phyloP scores from a whole-genome alignment of 768 basidiomycete genomes.

The Naganishia friedmannii region DNA sequence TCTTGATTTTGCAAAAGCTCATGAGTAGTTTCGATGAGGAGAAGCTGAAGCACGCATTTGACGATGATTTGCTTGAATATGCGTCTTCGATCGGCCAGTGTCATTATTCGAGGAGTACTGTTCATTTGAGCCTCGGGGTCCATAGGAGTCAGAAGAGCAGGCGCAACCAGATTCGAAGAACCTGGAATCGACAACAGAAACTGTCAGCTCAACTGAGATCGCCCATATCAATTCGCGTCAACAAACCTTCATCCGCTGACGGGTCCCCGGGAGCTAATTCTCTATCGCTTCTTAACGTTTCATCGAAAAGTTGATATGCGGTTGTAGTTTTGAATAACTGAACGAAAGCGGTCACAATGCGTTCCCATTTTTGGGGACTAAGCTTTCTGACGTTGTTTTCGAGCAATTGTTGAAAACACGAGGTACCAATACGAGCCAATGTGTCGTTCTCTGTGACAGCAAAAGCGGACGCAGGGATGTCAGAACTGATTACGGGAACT shows the following conservation, averaged over 20 bases:
- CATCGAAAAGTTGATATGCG: slow-evolving; percentile 94
- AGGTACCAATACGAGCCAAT: slow-evolving; percentile 92
- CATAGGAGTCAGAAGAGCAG: slow-evolving; percentile 75
- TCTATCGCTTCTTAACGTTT: slow-evolving; percentile 72
- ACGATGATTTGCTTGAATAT: slow-evolving; percentile 99
- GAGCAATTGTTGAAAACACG: slow-evolving; percentile 90
- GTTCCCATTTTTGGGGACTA: slow-evolving; percentile 80
- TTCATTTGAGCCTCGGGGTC: slow-evolving; percentile 54
- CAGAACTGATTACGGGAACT: background rate
- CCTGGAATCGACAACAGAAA: slow-evolving; percentile 29
- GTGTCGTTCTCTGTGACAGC: slow-evolving; percentile 82
- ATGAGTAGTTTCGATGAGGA: slow-evolving; percentile 95
- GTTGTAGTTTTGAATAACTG: slow-evolving; percentile 97
- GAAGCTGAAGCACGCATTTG: slow-evolving; percentile 94
- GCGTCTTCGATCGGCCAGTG: slow-evolving; percentile 65
- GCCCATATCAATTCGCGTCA: background rate
- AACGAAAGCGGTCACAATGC: slow-evolving; percentile 85
- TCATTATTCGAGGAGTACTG: slow-evolving; percentile 30
- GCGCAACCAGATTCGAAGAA: slow-evolving; percentile 51
- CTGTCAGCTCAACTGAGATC: background rate
- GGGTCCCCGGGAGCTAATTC: slow-evolving; percentile 41
- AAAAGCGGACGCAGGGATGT: slow-evolving; percentile 17
- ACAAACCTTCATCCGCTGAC: slow-evolving; percentile 38
- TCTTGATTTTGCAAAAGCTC: slow-evolving; percentile 88
- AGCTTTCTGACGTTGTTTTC: slow-evolving; percentile 89